These are phyloP conservation scores for Leccinum broughii DNA, from an alignment of 768 basidiomycete genomes.

Conservation along the genomic window DNA sequence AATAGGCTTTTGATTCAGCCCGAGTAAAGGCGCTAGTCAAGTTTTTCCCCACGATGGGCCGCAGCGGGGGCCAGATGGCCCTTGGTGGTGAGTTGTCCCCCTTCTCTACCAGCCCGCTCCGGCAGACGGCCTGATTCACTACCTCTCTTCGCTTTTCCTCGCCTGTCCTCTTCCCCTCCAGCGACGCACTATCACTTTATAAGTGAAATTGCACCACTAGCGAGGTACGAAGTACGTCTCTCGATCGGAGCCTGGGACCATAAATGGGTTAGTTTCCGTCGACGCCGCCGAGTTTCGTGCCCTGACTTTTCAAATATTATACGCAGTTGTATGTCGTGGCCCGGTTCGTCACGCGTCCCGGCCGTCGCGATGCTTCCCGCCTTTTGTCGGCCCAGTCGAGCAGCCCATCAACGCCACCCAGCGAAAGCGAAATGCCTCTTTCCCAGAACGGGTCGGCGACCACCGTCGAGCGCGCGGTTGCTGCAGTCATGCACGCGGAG, in stretches of 20 bases:
- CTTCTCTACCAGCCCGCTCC: background rate
- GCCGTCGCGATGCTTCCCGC: conserved; percentile 9
- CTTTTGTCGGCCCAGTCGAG: conserved; percentile 27
- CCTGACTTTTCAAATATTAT: background rate
- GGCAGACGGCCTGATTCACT: background rate
- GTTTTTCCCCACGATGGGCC: conserved; percentile 58
- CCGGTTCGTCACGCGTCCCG: conserved; percentile 61
- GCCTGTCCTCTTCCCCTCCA: conserved; percentile 19
- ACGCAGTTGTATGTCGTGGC: conserved; percentile 60
- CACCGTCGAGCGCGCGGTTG: conserved; percentile 16
- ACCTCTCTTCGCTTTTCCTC: background rate
- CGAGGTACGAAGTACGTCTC: conserved; percentile 60
- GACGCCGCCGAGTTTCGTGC: background rate
- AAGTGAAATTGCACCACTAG: conserved; percentile 66
- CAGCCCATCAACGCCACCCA: conserved; percentile 24
- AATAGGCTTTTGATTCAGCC: conserved; percentile 45
- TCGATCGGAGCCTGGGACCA: conserved; percentile 66
- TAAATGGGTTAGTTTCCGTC: conserved; percentile 65
- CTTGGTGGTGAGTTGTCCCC: conserved; percentile 40
- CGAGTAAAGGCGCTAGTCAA: conserved; percentile 49
- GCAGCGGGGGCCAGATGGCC: conserved; percentile 60
- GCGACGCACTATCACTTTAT: conserved; percentile 70
- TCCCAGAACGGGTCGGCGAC: conserved; percentile 9
- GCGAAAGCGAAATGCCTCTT: background rate
- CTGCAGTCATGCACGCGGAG: conserved; percentile 10